phyloP scores from a whole-genome alignment of 768 basidiomycete genomes.

The Suillus fuscotomentosus region DNA sequence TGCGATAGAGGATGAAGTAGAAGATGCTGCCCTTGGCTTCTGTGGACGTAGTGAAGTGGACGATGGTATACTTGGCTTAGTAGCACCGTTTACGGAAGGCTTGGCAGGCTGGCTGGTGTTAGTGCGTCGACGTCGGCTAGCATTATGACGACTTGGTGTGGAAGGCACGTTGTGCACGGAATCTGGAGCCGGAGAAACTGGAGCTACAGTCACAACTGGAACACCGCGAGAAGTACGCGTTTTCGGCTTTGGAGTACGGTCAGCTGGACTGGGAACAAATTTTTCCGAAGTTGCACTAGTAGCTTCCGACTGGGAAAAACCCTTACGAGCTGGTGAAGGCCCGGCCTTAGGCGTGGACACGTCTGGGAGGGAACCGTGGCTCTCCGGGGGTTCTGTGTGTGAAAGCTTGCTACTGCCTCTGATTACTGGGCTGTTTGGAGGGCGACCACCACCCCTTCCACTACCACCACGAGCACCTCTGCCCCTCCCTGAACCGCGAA shows the following conservation, averaged over 20 bases:
- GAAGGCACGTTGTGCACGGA: slow-evolving; percentile 22
- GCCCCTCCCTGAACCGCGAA: slow-evolving; percentile 40
- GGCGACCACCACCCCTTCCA: slow-evolving; percentile 28
- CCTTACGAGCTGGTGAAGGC: slow-evolving; percentile 16
- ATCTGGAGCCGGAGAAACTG: slow-evolving; percentile 20
- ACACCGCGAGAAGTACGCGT: slow-evolving; percentile 18
- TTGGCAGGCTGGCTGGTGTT: slow-evolving; percentile 39
- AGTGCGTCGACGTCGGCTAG: slow-evolving; percentile 51
- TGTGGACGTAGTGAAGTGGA: slow-evolving; percentile 31
- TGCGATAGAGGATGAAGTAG: slow-evolving; percentile 24
- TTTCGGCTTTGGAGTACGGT: slow-evolving; percentile 23
- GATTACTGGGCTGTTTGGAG: slow-evolving; percentile 17
- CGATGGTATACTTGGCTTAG: slow-evolving; percentile 19
- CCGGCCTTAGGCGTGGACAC: slow-evolving; percentile 13
- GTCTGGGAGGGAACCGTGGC: slow-evolving; percentile 20
- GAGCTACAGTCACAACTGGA: slow-evolving; percentile 21
- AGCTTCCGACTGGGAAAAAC: slow-evolving; percentile 13
- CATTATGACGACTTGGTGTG: slow-evolving; percentile 40
- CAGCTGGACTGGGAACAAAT: slow-evolving; percentile 17
- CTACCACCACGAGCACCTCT: slow-evolving; percentile 35
- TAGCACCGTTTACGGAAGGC: slow-evolving; percentile 10
- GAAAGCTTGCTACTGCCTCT: slow-evolving; percentile 22
- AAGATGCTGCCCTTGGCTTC: slow-evolving; percentile 27
- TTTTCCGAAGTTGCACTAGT: slow-evolving; percentile 23
- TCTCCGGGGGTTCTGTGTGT: slow-evolving; percentile 18